Evolutionary conservation across 345 rosid genomes (phyloP), one percentile per base, ranked within the genome.

Genomic region (Raphanus raphanistrum): DNA sequence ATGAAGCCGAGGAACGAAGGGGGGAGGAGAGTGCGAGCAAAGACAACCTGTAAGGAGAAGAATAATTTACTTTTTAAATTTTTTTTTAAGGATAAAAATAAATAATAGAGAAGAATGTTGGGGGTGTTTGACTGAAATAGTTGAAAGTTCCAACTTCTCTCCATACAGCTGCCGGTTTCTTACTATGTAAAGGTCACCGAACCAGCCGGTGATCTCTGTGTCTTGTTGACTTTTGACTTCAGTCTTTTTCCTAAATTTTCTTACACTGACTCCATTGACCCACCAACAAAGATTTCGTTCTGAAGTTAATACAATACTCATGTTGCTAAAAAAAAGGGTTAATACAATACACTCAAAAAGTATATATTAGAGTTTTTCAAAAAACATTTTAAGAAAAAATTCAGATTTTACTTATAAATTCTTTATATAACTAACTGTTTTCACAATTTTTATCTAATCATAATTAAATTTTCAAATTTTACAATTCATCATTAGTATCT

Each of bases 171-270:
- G 65, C 36, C 65, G 36, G 65, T 61, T 61, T 28, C 32, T 28
- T 61, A 28, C 8, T 1, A 6, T 31, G 11, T n/a, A 62, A 45
- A 62, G 66, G 26, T 33, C 21, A 63, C 67, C 67, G n/a, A 35
- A 8, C 67, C 27, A 63, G 43, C 67, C 67, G 67, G 67, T 63
- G 3, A 63, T 38, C 25, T 63, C 43, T 31, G 41, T 8, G 12
- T 31, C 66, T 5, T 33, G 48, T 63, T 63, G 68, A 63, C 68
- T 63, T 16, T 17, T 64, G 68, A 64, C 68, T 63, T 33, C 4
- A 63, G 8, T 63, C 31, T 62, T 43, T 43, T 11, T 43, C 15
- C 52, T 43, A 2, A 8, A 43, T 43, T 43, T 43, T 43, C 52
- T 43, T 43, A 43, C 52, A 43, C 35, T 32, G 6, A 5, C 15